phyloP scores from a whole-genome alignment of 1,284 basidiomycete genomes.

The Ganoderma resinaceum region DNA sequence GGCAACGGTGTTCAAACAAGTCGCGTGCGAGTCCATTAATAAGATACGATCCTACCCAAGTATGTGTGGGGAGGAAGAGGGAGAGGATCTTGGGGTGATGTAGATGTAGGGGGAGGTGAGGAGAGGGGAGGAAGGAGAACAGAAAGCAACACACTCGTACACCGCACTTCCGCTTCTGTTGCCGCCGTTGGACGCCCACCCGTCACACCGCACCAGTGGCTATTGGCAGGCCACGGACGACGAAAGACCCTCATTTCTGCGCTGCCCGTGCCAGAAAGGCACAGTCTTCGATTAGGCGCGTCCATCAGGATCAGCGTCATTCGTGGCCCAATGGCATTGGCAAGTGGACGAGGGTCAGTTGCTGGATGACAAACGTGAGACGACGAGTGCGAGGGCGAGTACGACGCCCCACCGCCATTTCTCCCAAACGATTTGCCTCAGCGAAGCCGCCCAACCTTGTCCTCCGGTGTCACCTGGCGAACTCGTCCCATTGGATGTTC shows the following conservation, averaged over 20 bases:
- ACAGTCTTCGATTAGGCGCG: neutral
- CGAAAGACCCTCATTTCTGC: slow-evolving; percentile 6
- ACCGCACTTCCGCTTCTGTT: neutral
- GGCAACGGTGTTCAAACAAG: slow-evolving; percentile 10
- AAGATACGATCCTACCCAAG: slow-evolving; percentile 2
- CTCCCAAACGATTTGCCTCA: slow-evolving; percentile 76
- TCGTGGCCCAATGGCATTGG: neutral
- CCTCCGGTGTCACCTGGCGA: slow-evolving; percentile 27
- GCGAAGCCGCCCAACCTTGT: slow-evolving; percentile 56
- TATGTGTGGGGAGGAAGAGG: neutral
- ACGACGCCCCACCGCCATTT: slow-evolving; percentile 85
- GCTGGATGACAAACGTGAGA: slow-evolving; percentile 64
- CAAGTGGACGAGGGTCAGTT: slow-evolving; percentile 19
- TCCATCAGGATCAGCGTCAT: slow-evolving; percentile 6
- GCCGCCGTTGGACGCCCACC: neutral
- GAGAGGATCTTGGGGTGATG: neutral
- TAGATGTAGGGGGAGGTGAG: neutral
- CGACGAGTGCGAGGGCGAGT: slow-evolving; percentile 75
- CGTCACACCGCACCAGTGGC: neutral
- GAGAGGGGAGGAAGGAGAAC: neutral
- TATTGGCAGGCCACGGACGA: neutral
- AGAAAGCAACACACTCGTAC: neutral
- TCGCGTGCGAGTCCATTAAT: slow-evolving; percentile 9
- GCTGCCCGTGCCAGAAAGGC: neutral
- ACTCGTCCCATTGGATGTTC: slow-evolving; percentile 24